Evolutionary conservation across 2,329 filamentous ascomycete genomes (phyloP), one percentile per base, ranked within the genome.

Genomic region (Cryoendolithus antarcticus): DNA sequence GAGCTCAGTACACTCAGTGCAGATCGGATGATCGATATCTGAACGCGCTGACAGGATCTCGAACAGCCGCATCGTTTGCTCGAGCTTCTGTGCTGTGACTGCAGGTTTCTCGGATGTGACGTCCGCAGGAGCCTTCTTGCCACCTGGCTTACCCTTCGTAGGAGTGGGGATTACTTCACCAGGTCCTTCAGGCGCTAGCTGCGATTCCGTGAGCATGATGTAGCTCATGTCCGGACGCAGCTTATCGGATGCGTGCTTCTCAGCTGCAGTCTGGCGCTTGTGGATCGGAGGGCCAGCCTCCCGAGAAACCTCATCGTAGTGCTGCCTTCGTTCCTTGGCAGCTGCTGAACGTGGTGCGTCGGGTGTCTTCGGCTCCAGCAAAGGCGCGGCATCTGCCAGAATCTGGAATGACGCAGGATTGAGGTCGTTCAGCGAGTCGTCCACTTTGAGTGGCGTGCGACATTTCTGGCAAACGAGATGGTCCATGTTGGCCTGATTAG

Each of bases 381-480:
- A 72, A 9, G 71, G 77, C 34, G 71, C 74, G 37, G 75, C 77
- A 53, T 80, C 73, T 69, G 48, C 67, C 29, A 98, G 71, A 13
- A 98, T 73, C 63, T 96, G 89, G 67, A 94, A 95, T 12, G 89
- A 86, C 24, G 91, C 88, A 28, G 91, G 86, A 55, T 95, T 96
- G 15, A 98, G 75, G 52, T 88, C 80, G 55, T 91, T 81, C 31
- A 98, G 71, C 15, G 89, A 94, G 55, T 76, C 75, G 61, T 98
- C 89, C 39, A 94, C 72, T 66, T 77, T 84, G 49, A 98, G 71
- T 30, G 86, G 84, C 43, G 82, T 80, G 47, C 88, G 80, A 62
- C 91, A 98, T 65, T 95, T 95, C 62, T 98, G 93, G 64, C 91
- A 98, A 63, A 85, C 82, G 77, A 95, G 40, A 10, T 40, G 40